Evolutionary conservation across 2,329 filamentous ascomycete species (phyloP).

Genomic region (Phialemoniopsis sp.): DNA sequence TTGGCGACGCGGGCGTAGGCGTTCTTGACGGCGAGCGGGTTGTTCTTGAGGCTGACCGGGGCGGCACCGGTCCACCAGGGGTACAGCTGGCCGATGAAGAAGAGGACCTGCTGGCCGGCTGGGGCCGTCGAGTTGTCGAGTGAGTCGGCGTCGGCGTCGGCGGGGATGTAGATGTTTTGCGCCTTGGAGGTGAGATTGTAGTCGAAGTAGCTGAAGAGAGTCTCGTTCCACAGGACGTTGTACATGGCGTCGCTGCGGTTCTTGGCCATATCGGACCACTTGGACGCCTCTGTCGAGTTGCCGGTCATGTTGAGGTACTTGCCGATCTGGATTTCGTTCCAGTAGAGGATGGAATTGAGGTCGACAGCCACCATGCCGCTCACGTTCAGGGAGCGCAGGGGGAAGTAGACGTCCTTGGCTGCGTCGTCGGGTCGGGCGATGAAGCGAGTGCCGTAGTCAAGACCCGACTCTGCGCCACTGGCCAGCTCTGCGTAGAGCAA

Average conservation of each 20-base stretch:
- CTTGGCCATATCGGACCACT: conserved; percentile 45
- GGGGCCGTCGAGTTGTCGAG: conserved; percentile 42
- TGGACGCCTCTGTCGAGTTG: conserved; percentile 41
- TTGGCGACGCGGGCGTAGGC: conserved; percentile 49
- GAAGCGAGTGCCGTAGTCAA: conserved; percentile 61
- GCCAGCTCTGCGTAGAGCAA: conserved; percentile 59
- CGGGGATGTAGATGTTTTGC: conserved; percentile 50
- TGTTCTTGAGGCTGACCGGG: conserved; percentile 48
- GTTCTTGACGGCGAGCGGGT: conserved; percentile 51
- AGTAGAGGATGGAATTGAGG: conserved; percentile 65
- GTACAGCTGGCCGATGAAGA: conserved; percentile 58
- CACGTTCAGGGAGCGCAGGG: conserved; percentile 59
- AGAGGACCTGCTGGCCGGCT: conserved; percentile 50
- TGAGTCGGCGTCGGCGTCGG: conserved; percentile 38
- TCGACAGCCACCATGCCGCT: conserved; percentile 58
- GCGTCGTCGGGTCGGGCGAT: conserved; percentile 54
- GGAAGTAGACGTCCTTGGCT: conserved; percentile 57
- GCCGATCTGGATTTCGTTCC: conserved; percentile 57
- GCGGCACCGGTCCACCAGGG: conserved; percentile 68
- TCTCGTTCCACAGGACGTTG: conserved; percentile 60
- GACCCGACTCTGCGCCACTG: conserved; percentile 61
- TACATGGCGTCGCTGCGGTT: conserved; percentile 59
- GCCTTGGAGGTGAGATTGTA: conserved; percentile 58
- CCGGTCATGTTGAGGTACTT: conserved; percentile 46
- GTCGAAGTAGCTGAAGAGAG: conserved; percentile 62